phyloP scores from a whole-genome alignment of 1,284 basidiomycete genomes.

The Amylostereum areolatum region DNA sequence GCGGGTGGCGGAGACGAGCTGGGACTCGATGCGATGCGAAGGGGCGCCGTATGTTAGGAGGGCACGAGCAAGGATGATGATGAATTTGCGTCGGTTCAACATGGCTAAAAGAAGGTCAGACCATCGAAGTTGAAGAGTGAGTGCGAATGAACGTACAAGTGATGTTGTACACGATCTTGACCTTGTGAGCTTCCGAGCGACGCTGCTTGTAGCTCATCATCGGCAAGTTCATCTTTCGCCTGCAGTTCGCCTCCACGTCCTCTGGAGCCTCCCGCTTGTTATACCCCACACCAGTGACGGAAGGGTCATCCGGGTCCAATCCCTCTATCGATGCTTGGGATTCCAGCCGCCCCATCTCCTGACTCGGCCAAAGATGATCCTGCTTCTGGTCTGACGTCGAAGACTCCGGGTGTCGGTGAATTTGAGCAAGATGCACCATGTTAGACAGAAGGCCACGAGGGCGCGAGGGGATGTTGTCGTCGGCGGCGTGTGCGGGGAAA shows the following conservation, averaged over 20 bases:
- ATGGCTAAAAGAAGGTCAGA: conserved; percentile 31
- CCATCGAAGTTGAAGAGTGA: conserved; percentile 9
- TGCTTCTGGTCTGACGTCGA: too few species aligned
- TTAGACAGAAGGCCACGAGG: background rate
- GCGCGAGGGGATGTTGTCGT: too few species aligned
- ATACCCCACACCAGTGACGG: conserved; percentile 7
- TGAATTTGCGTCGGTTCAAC: conserved; percentile 51
- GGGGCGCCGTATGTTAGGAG: conserved; percentile 65
- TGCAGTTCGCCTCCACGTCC: conserved; percentile 46
- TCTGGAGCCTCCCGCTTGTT: conserved; percentile 43
- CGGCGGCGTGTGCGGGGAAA: too few species aligned
- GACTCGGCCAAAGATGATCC: too few species aligned
- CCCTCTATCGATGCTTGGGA: conserved; percentile 5
- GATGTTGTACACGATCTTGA: conserved; percentile 66
- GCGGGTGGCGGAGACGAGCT: conserved; percentile 66
- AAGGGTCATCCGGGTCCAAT: conserved; percentile 10
- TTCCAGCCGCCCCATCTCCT: background rate
- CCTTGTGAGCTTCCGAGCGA: conserved; percentile 52
- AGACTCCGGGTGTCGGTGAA: background rate
- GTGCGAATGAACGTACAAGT: conserved; percentile 38
- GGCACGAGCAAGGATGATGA: conserved; percentile 58
- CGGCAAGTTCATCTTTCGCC: conserved; percentile 29
- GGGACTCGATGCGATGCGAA: conserved; percentile 64
- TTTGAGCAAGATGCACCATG: background rate
- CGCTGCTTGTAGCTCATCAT: conserved; percentile 61